phyloP scores from a whole-genome alignment of 305 asterid genomes.

The Rubia tinctorum region DNA sequence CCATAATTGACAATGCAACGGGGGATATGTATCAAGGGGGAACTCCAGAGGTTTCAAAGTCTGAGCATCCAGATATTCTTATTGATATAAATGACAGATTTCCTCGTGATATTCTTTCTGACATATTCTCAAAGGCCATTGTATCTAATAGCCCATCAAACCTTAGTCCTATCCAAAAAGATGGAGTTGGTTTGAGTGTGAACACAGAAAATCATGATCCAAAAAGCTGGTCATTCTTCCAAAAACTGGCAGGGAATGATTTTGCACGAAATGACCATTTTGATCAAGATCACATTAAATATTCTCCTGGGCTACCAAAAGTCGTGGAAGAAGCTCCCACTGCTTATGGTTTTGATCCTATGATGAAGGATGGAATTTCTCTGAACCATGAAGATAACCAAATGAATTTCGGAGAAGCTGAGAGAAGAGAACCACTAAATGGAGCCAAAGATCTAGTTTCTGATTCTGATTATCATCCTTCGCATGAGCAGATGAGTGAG shows the following conservation, averaged over 20 bases:
- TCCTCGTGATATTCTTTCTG: constrained; percentile 72
- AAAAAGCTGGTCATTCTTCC: constrained; percentile 79
- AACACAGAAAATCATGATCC: constrained; percentile 78
- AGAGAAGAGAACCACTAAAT: constrained; percentile 32
- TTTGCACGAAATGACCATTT: constrained; percentile 64
- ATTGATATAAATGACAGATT: constrained; percentile 78
- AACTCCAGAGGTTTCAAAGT: constrained; percentile 34
- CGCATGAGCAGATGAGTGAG: constrained; percentile 37
- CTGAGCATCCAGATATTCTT: constrained; percentile 67
- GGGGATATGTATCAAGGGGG: constrained; percentile 31
- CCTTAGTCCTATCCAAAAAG: constrained; percentile 43
- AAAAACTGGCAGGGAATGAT: constrained; percentile 68
- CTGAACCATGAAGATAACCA: constrained; percentile 31
- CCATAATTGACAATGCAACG: constrained; percentile 27
- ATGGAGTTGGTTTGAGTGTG: constrained; percentile 68
- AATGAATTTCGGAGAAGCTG: constrained; percentile 35
- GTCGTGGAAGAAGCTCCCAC: constrained; percentile 49
- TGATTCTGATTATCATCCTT: constrained; percentile 34
- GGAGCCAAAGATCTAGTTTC: constrained; percentile 31
- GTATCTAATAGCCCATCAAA: constrained; percentile 48
- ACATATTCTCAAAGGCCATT: constrained; percentile 65
- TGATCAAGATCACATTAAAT: constrained; percentile 67
- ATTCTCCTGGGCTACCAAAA: constrained; percentile 44
- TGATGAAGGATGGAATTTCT: constrained; percentile 32
- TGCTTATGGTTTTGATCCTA: constrained; percentile 45